These are phyloP conservation scores for Talaromyces verruculosus DNA, from an alignment of 2,329 filamentous ascomycete genomes.

Conservation along the genomic window DNA sequence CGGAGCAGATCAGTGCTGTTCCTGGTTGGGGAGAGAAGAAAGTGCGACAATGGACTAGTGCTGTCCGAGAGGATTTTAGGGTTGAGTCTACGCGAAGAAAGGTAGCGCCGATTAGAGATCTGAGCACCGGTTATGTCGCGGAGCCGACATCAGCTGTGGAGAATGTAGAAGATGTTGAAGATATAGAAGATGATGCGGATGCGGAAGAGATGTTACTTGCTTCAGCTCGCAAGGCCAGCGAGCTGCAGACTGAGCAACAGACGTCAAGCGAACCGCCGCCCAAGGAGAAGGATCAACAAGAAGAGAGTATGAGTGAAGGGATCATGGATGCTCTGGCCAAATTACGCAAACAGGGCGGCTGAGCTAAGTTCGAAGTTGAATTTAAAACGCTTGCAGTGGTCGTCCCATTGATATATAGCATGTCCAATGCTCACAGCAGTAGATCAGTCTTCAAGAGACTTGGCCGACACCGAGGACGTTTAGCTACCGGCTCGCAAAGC, in stretches of 20 bases:
- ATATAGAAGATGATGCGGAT: conserved; percentile 46
- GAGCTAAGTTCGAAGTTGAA: neutral
- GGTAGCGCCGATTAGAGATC: conserved; percentile 35
- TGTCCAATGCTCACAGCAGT: neutral
- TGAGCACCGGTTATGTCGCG: conserved; percentile 18
- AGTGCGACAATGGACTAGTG: conserved; percentile 78
- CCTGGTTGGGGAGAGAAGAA: conserved; percentile 95
- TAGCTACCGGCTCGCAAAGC: neutral
- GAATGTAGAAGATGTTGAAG: conserved; percentile 30
- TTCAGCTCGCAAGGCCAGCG: conserved; percentile 29
- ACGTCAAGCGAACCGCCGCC: conserved; percentile 15
- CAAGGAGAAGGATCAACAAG: conserved; percentile 29
- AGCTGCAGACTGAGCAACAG: conserved; percentile 27
- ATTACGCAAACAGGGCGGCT: conserved; percentile 44
- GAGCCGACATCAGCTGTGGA: conserved; percentile 25
- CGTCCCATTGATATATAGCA: too few species aligned
- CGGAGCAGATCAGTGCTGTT: conserved; percentile 81
- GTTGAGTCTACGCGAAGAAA: conserved; percentile 67
- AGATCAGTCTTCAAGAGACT: neutral
- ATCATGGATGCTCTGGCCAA: conserved; percentile 60
- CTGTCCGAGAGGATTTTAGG: conserved; percentile 82
- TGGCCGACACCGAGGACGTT: neutral
- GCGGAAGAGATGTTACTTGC: conserved; percentile 45
- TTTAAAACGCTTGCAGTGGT: neutral
- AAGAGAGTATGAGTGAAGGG: conserved; percentile 55